Base-by-base conservation (phyloP, 2,329 filamentous ascomycete genomes). In the Sporothrix euskadiensis region DNA sequence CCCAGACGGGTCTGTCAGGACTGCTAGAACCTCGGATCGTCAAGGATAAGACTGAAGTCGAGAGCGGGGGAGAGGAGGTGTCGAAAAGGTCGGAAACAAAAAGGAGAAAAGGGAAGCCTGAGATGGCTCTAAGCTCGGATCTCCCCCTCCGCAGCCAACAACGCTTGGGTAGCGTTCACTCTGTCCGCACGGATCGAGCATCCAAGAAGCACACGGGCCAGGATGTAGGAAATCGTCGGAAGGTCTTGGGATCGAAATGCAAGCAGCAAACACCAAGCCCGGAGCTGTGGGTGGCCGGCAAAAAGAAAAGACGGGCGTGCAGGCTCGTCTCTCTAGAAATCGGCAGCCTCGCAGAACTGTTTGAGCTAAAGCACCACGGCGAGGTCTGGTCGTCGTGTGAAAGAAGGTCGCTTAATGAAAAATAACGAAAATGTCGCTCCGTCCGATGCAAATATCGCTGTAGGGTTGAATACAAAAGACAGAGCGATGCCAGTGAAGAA, bases 101-200 rank as follows among this genome's bases (percentile, higher is more conserved):
- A 30, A 47, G 19, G 8, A 52, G 10, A 39, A 69, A 63, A 12
- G 12, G 26, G 35, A 59, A 47, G 56, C 54, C 16, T 68, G 32
- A 57, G 39, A 39, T 35, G 30, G 47, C 57, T 44, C 66, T 70
- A 70, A 71, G 71, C 71, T 65, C 59, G 52, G 49, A 68, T 66
- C 71, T 65, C 47, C 71, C 65, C 73, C 65, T 70, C 73, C 65
- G 65, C 73, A 56, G 59, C 73, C 65, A 66, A 41, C 70, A 74
- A 74, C 69, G 70, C 70, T 61, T 72, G 59, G 71, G 26, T 68
- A 61, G 73, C 70, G 63, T 69, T 68, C 52, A 47, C 65, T 74
- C 49, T 63, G 52, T 44, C 73, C 73, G 54, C 63, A 65, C 61
- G 35, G 54, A 65, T 63, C 63, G 69, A 71, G 73, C 73, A 74